phyloP scores from a whole-genome alignment of 352 stramenopile genomes.

The Nothophytophthora sp. region DNA sequence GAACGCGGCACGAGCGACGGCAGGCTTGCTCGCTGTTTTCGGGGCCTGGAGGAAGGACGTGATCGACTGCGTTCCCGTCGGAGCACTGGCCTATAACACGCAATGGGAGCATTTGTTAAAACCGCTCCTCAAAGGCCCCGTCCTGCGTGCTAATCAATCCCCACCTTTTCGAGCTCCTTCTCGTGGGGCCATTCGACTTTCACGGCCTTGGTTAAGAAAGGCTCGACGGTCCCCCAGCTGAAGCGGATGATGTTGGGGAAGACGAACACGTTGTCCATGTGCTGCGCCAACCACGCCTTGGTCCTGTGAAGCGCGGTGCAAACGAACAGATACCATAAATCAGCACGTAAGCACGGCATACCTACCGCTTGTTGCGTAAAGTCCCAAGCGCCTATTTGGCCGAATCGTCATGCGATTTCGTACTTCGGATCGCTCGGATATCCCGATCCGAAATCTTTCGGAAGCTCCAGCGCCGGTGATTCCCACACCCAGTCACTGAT shows the following conservation, averaged over 20 bases:
- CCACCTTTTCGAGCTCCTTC: conserved; percentile 66
- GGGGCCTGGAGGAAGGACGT: conserved; percentile 67
- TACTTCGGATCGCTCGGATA: conserved; percentile 95
- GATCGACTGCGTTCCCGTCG: conserved; percentile 74
- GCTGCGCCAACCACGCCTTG: conserved; percentile 85
- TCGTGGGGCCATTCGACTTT: conserved; percentile 74
- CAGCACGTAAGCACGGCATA: conserved; percentile 7
- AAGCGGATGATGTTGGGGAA: conserved; percentile 94
- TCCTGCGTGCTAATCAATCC: not conserved
- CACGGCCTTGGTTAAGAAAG: conserved; percentile 48
- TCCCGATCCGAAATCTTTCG: conserved; percentile 82
- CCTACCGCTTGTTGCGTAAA: too few relatives aligned
- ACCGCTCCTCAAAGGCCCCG: not conserved
- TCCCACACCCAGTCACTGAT: conserved; percentile 92
- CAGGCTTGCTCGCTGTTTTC: conserved; percentile 22
- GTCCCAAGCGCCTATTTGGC: too few relatives aligned
- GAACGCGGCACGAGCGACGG: conserved; percentile 37
- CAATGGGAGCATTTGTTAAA: too few relatives aligned
- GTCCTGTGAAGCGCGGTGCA: conserved; percentile 56
- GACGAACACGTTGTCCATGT: conserved; percentile 89
- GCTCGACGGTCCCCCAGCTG: conserved; percentile 88
- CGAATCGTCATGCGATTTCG: too few relatives aligned
- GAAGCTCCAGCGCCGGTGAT: conserved; percentile 55
- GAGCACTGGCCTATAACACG: conserved; percentile 45
- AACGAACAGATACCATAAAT: not conserved